Evolutionary conservation across 306 rosid genomes (phyloP).

Genomic region (Quercus aquifolioides): DNA sequence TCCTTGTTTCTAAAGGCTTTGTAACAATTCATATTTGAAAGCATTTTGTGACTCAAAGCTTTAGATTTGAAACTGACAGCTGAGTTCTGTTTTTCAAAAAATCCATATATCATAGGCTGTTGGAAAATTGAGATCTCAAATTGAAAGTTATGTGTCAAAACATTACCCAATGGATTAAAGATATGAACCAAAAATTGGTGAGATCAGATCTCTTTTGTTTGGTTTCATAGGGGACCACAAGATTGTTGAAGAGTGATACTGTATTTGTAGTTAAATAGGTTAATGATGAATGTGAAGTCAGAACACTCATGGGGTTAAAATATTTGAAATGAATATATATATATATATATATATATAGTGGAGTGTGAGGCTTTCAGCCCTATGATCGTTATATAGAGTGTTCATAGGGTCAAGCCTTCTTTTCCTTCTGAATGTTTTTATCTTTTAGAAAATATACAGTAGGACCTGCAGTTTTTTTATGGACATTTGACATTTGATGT

Average conservation of each 20-base stretch:
- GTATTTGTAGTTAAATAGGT: not conserved
- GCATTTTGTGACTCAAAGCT: not conserved
- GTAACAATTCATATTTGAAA: not conserved
- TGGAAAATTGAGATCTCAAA: not conserved
- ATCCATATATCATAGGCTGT: not conserved
- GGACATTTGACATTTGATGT: not conserved
- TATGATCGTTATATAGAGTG: too few species aligned
- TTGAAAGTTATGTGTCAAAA: not conserved
- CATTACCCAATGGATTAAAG: not conserved
- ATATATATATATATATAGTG: not conserved
- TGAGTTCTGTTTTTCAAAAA: not conserved
- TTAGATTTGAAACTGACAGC: not conserved
- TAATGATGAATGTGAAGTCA: not conserved
- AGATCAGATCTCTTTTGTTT: not conserved
- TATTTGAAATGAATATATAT: not conserved
- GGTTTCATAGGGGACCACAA: not conserved
- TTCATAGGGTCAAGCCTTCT: not conserved
- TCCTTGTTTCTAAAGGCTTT: not conserved
- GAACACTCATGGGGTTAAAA: not conserved
- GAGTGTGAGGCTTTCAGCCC: not conserved
- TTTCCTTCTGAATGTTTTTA: not conserved
- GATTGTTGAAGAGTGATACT: not conserved
- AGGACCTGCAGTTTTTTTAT: not conserved
- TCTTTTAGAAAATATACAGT: not conserved
- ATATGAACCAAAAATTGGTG: not conserved